These are phyloP conservation scores for Speleostelium caveatum DNA, from an alignment of 78 protist genomes.

Conservation along the genomic window DNA sequence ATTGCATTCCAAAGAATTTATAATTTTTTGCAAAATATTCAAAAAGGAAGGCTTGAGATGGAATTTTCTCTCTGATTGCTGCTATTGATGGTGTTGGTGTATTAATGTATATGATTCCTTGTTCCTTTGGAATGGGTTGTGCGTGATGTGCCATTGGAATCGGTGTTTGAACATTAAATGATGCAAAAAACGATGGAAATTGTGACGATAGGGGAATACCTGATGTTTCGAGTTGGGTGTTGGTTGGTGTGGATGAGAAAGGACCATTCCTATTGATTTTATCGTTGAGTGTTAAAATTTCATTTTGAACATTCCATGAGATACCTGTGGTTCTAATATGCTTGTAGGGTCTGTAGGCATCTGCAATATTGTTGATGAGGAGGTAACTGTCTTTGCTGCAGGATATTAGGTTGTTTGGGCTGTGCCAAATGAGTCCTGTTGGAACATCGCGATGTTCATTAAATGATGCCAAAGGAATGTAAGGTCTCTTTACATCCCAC, in stretches of 20 bases:
- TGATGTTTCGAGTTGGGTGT: background rate
- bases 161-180: slow-evolving; percentile 44
- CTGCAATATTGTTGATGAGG: slow-evolving; percentile 1
- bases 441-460: slow-evolving; percentile 79
- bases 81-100: background rate
- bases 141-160: background rate
- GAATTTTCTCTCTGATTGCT: background rate
- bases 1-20: slow-evolving; percentile 18
- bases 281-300: slow-evolving; percentile 46
- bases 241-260: background rate
- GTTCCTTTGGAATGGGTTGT: background rate
- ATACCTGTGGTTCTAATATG: slow-evolving; percentile 76
- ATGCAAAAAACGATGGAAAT: slow-evolving; percentile 61
- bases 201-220: slow-evolving; percentile 17
- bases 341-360: slow-evolving; percentile 73
- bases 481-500: slow-evolving; percentile 81
- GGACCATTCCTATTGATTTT: slow-evolving; percentile 60
- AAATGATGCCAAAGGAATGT: slow-evolving; percentile 75
- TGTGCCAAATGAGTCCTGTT: slow-evolving; percentile 69
- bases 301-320: slow-evolving; percentile 53
- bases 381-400: slow-evolving; percentile 75
- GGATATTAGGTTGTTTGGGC: slow-evolving; percentile 8
- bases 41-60: slow-evolving; percentile 10
- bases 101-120: slow-evolving; percentile 31
- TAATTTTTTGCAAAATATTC: slow-evolving; percentile 62